Evolutionary conservation across 73 alveolate genomes (phyloP), one percentile per base, ranked within the genome.

Genomic region (Symbiodinium natans): DNA sequence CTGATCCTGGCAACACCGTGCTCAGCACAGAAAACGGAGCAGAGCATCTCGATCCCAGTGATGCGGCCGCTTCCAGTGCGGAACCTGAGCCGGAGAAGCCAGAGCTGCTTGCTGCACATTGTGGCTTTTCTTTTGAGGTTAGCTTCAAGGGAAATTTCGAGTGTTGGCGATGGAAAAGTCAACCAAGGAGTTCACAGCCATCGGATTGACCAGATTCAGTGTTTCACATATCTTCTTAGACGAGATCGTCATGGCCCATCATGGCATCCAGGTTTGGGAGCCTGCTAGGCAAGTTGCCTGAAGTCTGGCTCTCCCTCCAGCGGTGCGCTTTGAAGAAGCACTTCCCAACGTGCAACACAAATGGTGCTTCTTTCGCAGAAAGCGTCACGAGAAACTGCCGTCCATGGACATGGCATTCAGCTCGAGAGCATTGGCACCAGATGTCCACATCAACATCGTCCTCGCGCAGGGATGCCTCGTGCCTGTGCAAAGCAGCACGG

Each of bases 111-210:
- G 59, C 59, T 46, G 13, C 59, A 9, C 21, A 13, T n/a, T n/a
- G n/a, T n/a, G n/a, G n/a, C n/a, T n/a, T n/a, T n/a, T n/a, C 59
- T 46, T 46, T 13, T 6, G 59, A 13, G 59, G 21, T 46, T 46
- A 46, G 59, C 21, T 6, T 6, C 59, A 9, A 9, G 13, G 59
- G 59, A 13, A 13, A 13, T 46, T 46, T 46, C 6, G 59, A 13
- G 59, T 46, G 6, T 46, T 46, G 13, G 59, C 21, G 59, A 52
- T 52, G 2, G 71, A 11, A 52, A 23, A 52, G 27, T 29, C 36
- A 63, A 63, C 80, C 80, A 63, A 63, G 80, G 80, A 63, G 80
- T n/a, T 36, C 80, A 25, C 80, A 29, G 80, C 80, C 80, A 29
- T 63, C 80, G 33, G 80, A 63, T 36, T 63, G 59, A 46, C 6